A percentile compares a stretch with the other conserved stretches of the same genome.
Conservation (phyloP, 2,329 filamentous ascomycete genomes). For the Ustilaginoidea virens region DNA sequence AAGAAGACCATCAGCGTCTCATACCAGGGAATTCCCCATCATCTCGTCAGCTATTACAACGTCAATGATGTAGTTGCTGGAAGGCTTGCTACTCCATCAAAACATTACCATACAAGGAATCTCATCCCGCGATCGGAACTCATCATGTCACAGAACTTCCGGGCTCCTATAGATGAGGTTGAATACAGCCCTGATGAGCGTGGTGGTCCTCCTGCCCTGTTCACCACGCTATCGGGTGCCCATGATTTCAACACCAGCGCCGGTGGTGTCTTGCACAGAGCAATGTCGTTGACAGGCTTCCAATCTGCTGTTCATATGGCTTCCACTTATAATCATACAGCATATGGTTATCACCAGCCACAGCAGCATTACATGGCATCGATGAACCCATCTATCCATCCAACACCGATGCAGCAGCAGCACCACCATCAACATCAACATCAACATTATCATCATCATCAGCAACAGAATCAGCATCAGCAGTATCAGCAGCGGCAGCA, state of each 20-base stretch:
- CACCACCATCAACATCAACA: too few species aligned
- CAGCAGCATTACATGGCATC: constrained; percentile 3
- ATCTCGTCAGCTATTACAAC: constrained; percentile 80
- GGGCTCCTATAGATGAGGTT: constrained; percentile 46
- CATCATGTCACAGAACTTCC: constrained; percentile 48
- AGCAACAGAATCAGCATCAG: too few species aligned
- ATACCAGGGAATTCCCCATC: constrained; percentile 60
- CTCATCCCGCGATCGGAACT: constrained; percentile 42
- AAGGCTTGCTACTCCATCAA: constrained; percentile 41
- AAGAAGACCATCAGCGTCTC: constrained; percentile 88
- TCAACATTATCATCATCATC: too few species aligned
- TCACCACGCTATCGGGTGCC: constrained; percentile 4
- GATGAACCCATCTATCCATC: constrained; percentile 5
- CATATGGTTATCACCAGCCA: constrained; percentile 6
- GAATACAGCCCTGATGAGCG: constrained; percentile 18
- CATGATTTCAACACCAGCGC: constrained; percentile 5
- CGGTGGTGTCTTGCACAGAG: constrained; percentile 11
- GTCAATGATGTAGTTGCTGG: constrained; percentile 59
- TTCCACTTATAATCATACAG: neutral
- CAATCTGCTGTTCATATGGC: constrained; percentile 3
- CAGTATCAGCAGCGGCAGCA: too few species aligned
- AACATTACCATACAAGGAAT: constrained; percentile 21
- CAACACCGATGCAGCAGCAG: too few species aligned
- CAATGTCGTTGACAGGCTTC: constrained; percentile 11
- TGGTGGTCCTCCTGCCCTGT: constrained; percentile 3